Evolutionary conservation across 2,329 filamentous ascomycete genomes (phyloP).

Genomic region (Neurospora sp.): DNA sequence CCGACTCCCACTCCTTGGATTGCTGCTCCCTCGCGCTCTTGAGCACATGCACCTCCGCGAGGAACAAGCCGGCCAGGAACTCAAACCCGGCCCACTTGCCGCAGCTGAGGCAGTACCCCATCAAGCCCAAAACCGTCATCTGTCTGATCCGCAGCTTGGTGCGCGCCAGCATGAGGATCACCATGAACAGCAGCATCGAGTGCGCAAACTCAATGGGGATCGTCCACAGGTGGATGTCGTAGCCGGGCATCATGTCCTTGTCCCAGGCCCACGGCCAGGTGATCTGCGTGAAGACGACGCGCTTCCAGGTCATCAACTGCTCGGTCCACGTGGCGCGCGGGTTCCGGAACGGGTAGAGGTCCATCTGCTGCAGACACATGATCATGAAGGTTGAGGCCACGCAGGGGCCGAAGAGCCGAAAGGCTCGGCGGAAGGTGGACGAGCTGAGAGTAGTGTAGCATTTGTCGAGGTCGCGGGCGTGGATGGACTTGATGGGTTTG

Average conservation of each 20-base stretch:
- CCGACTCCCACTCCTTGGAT: slow-evolving; percentile 14
- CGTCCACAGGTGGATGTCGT: slow-evolving; percentile 38
- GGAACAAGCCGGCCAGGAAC: slow-evolving; percentile 34
- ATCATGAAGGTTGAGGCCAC: slow-evolving; percentile 31
- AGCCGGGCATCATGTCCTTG: slow-evolving; percentile 23
- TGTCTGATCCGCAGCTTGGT: slow-evolving; percentile 25
- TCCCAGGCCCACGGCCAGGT: slow-evolving; percentile 28
- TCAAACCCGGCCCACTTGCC: slow-evolving; percentile 34
- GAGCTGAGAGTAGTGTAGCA: slow-evolving; percentile 32
- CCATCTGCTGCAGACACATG: slow-evolving; percentile 24
- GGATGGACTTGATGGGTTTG: slow-evolving; percentile 32
- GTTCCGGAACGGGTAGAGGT: slow-evolving; percentile 10
- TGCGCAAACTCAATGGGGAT: slow-evolving; percentile 37
- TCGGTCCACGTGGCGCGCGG: slow-evolving; percentile 16
- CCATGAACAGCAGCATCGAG: slow-evolving; percentile 33
- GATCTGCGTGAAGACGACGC: slow-evolving; percentile 23
- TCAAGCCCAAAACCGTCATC: slow-evolving; percentile 20
- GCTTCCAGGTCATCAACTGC: slow-evolving; percentile 23
- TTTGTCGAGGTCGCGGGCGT: slow-evolving; percentile 26
- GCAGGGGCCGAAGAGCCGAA: slow-evolving; percentile 37
- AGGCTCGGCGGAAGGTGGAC: slow-evolving; percentile 35
- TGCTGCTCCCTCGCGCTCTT: slow-evolving; percentile 16
- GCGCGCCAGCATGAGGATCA: slow-evolving; percentile 28
- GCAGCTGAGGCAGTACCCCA: slow-evolving; percentile 27
- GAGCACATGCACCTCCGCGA: slow-evolving; percentile 34